Percentiles rank a stretch among this genome's conserved stretches.
These are phyloP conservation scores for Auriscalpium orientale DNA, from an alignment of 768 basidiomycete genomes.

Conservation along the genomic window DNA sequence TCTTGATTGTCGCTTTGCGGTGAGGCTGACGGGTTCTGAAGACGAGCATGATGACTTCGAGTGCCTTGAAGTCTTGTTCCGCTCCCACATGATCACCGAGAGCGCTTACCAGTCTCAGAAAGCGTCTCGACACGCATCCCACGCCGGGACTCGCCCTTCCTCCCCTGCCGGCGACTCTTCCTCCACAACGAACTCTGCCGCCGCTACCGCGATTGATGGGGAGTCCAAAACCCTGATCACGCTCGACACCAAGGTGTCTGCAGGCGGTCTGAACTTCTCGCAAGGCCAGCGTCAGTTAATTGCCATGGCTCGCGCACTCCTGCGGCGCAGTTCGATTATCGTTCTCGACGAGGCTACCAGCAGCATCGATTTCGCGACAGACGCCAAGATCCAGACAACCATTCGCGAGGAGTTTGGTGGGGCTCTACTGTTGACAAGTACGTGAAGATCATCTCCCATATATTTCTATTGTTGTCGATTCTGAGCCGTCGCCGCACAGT, in stretches of 20 bases:
- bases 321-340: conserved; percentile 55
- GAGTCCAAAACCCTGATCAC: not conserved
- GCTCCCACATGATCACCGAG: conserved; percentile 69
- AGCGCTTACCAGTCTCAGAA: conserved; percentile 36
- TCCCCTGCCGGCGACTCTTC: not conserved
- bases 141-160: conserved; percentile 25
- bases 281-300: not conserved
- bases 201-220: not conserved
- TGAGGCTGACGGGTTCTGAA: conserved; percentile 15
- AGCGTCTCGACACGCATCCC: conserved; percentile 42
- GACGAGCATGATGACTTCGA: conserved; percentile 75
- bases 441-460: conserved; percentile 15
- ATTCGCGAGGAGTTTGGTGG: conserved; percentile 63
- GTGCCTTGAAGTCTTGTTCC: conserved; percentile 70
- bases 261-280: not conserved
- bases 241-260: not conserved
- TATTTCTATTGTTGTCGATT: conserved; percentile 10
- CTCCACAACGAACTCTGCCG: not conserved
- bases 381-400: conserved; percentile 73
- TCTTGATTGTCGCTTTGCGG: not conserved
- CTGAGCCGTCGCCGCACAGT: conserved; percentile 27
- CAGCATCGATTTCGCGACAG: conserved; percentile 71
- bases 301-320: conserved; percentile 50
- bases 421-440: conserved; percentile 45
- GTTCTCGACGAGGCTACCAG: conserved; percentile 71